Evolutionary conservation across 352 stramenopile species (phyloP).

Genomic region (Globisporangium lucens): DNA sequence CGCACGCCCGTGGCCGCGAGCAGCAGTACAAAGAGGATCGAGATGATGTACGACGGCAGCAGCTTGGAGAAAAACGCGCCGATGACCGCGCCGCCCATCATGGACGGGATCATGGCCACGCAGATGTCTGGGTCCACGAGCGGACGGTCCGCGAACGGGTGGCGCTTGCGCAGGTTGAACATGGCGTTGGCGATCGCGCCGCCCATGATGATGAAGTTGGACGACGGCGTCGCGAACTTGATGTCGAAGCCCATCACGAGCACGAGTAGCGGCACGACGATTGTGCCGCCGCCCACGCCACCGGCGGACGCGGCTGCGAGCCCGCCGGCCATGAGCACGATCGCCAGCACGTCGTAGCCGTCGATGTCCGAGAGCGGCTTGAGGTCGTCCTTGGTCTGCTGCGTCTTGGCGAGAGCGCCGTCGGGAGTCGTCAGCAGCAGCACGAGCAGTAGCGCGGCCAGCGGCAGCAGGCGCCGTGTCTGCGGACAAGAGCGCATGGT

Average conservation of each 20-base stretch:
- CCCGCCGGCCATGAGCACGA: constrained; percentile 47
- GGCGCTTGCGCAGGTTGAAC: constrained; percentile 62
- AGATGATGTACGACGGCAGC: constrained; percentile 57
- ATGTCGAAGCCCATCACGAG: constrained; percentile 68
- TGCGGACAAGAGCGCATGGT: neutral
- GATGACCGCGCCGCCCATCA: constrained; percentile 54
- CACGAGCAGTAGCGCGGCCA: neutral
- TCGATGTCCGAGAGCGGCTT: constrained; percentile 38
- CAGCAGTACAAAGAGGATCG: constrained; percentile 49
- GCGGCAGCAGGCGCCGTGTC: neutral
- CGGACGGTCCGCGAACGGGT: constrained; percentile 50
- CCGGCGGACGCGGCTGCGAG: constrained; percentile 46
- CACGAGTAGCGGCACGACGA: constrained; percentile 58
- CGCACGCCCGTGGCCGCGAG: constrained; percentile 32
- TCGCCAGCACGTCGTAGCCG: constrained; percentile 36
- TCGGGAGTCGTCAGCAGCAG: neutral
- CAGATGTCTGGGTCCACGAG: constrained; percentile 56
- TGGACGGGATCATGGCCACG: constrained; percentile 59
- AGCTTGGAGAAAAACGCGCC: constrained; percentile 57
- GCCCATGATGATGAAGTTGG: constrained; percentile 64
- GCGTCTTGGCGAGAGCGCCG: constrained; percentile 3
- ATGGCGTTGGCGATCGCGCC: constrained; percentile 57
- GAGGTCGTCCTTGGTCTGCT: constrained; percentile 20
- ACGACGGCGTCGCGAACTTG: constrained; percentile 56
- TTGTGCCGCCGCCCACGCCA: constrained; percentile 44